Base-by-base conservation (phyloP, 208 protist genomes). In the Leishmania tarentolae region DNA sequence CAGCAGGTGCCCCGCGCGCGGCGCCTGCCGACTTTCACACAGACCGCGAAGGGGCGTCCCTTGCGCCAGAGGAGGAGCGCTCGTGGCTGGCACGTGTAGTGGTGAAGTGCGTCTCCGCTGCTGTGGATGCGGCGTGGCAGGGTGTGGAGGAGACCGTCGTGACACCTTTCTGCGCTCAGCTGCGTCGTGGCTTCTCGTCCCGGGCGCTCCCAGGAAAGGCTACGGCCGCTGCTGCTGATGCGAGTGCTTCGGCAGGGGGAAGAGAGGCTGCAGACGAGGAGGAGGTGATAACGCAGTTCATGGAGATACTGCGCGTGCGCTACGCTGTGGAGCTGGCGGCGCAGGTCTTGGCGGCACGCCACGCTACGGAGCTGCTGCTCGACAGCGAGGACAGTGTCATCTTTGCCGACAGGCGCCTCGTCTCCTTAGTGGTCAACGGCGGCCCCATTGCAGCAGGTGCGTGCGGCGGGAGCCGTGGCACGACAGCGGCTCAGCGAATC, bases 251-350 rank as follows among this genome's bases (percentile, higher is more conserved):
- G 65, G n/a, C 24, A 63, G 17, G 72, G 37, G 42, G 24, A 61
- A 52, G 42, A 52, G 61, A 85, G 31, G 80, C 21, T 21, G 74
- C 57, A n/a, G 87, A 78, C 21, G 83, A 91, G 9, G 76, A 87
- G 35, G 82, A 87, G 31, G 73, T 80, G 40, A 52, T 87, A 21
- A 84, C 89, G 72, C 70, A 76, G 24, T 84, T 91, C 28, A 37
- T 94, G 66, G 90, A 94, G 63, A 84, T 90, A 53, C 44, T 88
- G 68, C 88, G 90, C 53, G 81, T 94, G 57, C 90, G 87, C 50
- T 91, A 91, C 40, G 85, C 82, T 19, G 87, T 94, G 59, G 91
- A 96, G 83, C 66, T 94, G 76, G 83, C 87, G 42, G 88, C 91
- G 17, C 88, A 83, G 57, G 88, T 90, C 31, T 75, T 93, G 28